Conservation (phyloP, 2,329 filamentous ascomycete genomes). For the Colletotrichum sp. region DNA sequence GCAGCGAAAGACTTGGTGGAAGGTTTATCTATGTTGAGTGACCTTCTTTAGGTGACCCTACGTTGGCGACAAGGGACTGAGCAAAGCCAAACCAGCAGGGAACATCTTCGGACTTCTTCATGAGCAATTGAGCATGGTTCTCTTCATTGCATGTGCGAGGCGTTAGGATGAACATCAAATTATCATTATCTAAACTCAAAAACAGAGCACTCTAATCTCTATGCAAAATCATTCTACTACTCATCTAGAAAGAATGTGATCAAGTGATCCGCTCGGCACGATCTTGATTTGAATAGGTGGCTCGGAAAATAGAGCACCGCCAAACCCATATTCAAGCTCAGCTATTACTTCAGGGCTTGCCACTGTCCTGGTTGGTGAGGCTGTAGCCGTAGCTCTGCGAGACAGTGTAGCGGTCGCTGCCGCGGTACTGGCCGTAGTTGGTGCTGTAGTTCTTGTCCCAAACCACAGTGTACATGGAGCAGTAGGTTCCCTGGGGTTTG, state of each 20-base stretch:
- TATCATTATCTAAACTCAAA: neutral
- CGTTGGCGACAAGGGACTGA: neutral
- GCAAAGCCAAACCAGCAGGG: neutral
- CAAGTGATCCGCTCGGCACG: neutral
- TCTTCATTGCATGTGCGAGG: no score
- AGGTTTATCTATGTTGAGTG: neutral
- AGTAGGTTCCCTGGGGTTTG: neutral
- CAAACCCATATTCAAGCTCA: neutral
- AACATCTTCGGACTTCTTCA: neutral
- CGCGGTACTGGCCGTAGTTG: conserved; percentile 12
- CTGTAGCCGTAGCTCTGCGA: conserved; percentile 5
- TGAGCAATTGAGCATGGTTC: neutral
- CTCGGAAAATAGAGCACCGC: neutral
- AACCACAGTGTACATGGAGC: conserved; percentile 1
- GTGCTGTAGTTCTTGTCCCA: conserved; percentile 15
- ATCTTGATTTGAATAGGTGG: neutral
- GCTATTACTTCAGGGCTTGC: neutral
- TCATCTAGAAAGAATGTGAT: neutral
- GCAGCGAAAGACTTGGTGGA: neutral
- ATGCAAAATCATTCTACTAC: neutral
- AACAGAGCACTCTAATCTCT: neutral
- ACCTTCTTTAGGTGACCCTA: neutral
- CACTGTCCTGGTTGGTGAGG: neutral
- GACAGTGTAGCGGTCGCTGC: conserved; percentile 1
- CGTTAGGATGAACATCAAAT: no score